Conservation (phyloP, 306 rosid genomes). For the Glycine latifolia region DNA sequence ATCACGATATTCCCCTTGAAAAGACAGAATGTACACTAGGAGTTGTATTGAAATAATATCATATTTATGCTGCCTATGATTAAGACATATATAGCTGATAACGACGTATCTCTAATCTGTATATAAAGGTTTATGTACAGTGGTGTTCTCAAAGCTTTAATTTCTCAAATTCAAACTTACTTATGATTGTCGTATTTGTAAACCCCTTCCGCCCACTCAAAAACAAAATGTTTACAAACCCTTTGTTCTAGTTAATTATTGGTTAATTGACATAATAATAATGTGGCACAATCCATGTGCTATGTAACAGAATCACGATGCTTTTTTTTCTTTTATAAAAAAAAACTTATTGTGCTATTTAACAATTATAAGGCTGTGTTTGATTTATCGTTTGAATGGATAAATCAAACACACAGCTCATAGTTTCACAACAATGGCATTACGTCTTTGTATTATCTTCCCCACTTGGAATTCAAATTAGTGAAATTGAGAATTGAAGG, state of each 20-base stretch:
- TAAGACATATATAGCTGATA: slow-evolving; percentile 7
- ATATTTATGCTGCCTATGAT: slow-evolving; percentile 30
- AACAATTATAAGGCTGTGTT: no score
- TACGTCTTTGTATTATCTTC: neutral
- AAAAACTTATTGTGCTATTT: no score
- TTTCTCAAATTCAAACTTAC: neutral
- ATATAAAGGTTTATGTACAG: neutral
- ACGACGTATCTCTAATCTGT: neutral
- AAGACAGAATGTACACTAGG: slow-evolving; percentile 23
- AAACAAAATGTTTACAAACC: no score
- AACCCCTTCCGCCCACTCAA: no score
- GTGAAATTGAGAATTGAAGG: slow-evolving; percentile 36
- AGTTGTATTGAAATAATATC: neutral
- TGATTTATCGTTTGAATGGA: no score
- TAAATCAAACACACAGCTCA: no score
- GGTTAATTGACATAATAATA: neutral
- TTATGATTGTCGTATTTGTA: neutral
- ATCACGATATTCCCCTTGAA: slow-evolving; percentile 25
- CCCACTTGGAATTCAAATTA: neutral
- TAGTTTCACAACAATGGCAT: slow-evolving; percentile 1
- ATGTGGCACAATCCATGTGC: neutral
- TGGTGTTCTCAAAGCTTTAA: neutral
- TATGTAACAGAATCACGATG: neutral
- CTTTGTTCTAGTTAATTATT: neutral
- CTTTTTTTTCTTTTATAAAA: no score